Percentiles rank a stretch among this genome's conserved stretches.
These are phyloP conservation scores for Penicillium alfredii DNA, from an alignment of 495 filamentous ascomycete genomes.

Conservation along the genomic window DNA sequence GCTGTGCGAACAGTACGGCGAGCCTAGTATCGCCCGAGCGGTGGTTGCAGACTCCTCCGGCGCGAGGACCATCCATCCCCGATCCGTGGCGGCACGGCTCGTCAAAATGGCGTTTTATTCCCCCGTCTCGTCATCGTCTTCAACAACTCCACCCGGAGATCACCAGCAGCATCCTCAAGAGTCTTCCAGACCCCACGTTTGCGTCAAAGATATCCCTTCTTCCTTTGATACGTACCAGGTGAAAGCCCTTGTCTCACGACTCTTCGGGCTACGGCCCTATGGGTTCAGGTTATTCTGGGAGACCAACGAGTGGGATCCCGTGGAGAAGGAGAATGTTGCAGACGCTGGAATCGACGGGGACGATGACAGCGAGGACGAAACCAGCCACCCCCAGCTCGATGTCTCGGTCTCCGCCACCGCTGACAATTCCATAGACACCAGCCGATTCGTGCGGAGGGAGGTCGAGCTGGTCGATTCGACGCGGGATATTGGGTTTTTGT, in stretches of 20 bases:
- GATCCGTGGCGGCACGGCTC: slow-evolving; percentile 66
- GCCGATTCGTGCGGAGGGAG: slow-evolving; percentile 63
- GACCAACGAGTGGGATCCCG: slow-evolving; percentile 79
- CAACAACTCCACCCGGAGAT: slow-evolving; percentile 1
- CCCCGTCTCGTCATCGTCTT: slow-evolving; percentile 15
- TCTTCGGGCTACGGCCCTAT: slow-evolving; percentile 61
- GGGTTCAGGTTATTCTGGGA: slow-evolving; percentile 66
- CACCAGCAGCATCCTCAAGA: no score
- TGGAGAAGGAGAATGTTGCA: slow-evolving; percentile 47
- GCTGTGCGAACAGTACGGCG: slow-evolving; percentile 68
- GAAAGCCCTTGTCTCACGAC: slow-evolving; percentile 66
- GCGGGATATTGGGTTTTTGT: slow-evolving; percentile 71
- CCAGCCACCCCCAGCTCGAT: no score
- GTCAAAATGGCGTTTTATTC: slow-evolving; percentile 57
- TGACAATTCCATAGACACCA: slow-evolving; percentile 26
- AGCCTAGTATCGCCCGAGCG: slow-evolving; percentile 48
- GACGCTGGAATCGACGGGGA: slow-evolving; percentile 50
- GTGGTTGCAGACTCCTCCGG: slow-evolving; percentile 12
- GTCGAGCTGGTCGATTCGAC: slow-evolving; percentile 77
- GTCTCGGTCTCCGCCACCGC: no score
- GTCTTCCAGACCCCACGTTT: slow-evolving; percentile 6
- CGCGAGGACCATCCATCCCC: slow-evolving; percentile 47
- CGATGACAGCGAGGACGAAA: slow-evolving; percentile 49
- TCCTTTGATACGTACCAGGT: slow-evolving; percentile 73
- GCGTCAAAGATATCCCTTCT: slow-evolving; percentile 59